phyloP scores from a whole-genome alignment of 768 basidiomycete species.

The Infundibulicybe gibba region DNA sequence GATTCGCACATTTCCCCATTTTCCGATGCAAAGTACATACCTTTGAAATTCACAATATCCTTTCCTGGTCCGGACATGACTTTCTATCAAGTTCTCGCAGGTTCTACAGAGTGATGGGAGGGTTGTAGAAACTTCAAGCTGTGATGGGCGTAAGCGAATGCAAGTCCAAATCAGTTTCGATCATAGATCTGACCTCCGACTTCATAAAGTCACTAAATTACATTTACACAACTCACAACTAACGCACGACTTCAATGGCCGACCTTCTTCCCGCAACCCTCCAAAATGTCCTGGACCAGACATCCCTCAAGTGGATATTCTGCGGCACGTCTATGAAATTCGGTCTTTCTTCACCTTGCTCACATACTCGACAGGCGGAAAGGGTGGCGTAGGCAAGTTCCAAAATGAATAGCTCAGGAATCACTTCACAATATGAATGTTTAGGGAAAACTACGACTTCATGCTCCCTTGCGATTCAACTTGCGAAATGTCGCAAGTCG shows the following conservation, averaged over 20 bases:
- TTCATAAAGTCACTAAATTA: not conserved
- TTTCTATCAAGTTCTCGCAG: conserved; percentile 7
- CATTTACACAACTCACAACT: not conserved
- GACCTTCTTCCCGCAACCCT: conserved; percentile 80
- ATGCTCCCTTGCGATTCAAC: conserved; percentile 95
- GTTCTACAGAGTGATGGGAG: conserved; percentile 5
- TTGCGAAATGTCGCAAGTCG: conserved; percentile 87
- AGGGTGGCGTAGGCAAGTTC: conserved; percentile 92
- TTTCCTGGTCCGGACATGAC: conserved; percentile 25
- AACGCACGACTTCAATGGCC: conserved; percentile 35
- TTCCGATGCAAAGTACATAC: conserved; percentile 13
- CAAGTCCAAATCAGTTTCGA: conserved; percentile 6
- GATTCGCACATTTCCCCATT: not conserved
- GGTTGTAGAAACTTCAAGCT: conserved; percentile 7
- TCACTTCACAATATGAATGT: too few species aligned
- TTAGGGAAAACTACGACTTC: conserved; percentile 97
- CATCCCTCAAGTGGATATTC: conserved; percentile 96
- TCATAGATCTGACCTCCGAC: conserved; percentile 1
- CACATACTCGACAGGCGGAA: conserved; percentile 65
- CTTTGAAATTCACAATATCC: conserved; percentile 30
- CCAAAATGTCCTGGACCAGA: conserved; percentile 94
- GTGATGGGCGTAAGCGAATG: conserved; percentile 5
- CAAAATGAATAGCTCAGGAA: not conserved
- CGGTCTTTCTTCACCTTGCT: conserved; percentile 5
- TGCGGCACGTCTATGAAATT: conserved; percentile 62